Conservation (phyloP, 1,284 basidiomycete genomes). For the Prillingera fragicola region DNA sequence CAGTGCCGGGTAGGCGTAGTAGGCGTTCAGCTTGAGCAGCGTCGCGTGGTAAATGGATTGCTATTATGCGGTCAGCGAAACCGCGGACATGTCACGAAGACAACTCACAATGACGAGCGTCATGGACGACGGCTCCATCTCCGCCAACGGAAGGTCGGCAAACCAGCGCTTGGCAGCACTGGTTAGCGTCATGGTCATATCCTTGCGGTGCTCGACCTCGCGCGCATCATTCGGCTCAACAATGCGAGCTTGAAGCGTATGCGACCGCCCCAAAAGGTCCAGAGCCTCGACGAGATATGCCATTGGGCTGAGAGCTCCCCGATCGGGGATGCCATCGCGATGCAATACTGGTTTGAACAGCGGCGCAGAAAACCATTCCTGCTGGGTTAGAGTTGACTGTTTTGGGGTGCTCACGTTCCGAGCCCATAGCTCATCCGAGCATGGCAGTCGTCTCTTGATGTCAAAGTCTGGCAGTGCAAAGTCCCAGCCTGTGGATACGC, state of each 20-base stretch:
- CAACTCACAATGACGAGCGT: slow-evolving; percentile 41
- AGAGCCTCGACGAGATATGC: slow-evolving; percentile 45
- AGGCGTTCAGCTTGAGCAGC: slow-evolving; percentile 46
- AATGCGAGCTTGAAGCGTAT: slow-evolving; percentile 40
- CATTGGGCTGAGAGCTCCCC: slow-evolving; percentile 33
- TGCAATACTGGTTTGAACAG: slow-evolving; percentile 38
- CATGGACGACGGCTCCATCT: slow-evolving; percentile 22
- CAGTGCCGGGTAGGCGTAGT: slow-evolving; percentile 45
- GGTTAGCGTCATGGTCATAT: slow-evolving; percentile 36
- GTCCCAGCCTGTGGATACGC: slow-evolving; percentile 46
- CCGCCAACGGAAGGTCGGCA: slow-evolving; percentile 18
- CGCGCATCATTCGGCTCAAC: slow-evolving; percentile 38
- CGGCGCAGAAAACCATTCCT: slow-evolving; percentile 42
- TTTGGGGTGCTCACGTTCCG: slow-evolving; percentile 26
- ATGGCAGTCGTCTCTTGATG: slow-evolving; percentile 42
- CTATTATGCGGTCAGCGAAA: slow-evolving; percentile 14
- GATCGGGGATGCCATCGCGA: slow-evolving; percentile 18
- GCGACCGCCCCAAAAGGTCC: slow-evolving; percentile 43
- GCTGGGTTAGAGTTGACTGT: neutral
- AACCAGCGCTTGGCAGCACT: slow-evolving; percentile 40
- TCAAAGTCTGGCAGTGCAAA: slow-evolving; percentile 46
- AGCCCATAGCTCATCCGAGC: slow-evolving; percentile 40
- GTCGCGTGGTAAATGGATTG: slow-evolving; percentile 46
- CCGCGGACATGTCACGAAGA: neutral
- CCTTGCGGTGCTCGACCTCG: slow-evolving; percentile 37